phyloP scores from a whole-genome alignment of 768 basidiomycete genomes.

The Dioszegia crocea region DNA sequence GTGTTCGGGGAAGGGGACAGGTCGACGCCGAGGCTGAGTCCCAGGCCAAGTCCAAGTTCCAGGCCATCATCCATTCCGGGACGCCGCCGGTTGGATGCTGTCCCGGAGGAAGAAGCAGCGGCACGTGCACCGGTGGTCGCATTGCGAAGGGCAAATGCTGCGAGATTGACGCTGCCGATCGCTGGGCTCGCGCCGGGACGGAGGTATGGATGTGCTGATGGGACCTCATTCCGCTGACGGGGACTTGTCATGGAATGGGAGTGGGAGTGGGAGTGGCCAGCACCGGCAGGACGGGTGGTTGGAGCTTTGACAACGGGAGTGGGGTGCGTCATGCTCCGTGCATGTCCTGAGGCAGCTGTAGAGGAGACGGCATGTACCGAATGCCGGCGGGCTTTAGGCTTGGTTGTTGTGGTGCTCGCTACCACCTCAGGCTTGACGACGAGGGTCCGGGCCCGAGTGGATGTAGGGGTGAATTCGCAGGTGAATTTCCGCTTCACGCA shows the following conservation, averaged over 20 bases:
- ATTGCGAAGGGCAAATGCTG: no score
- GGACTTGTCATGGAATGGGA: neutral
- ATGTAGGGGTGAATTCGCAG: constrained; percentile 10
- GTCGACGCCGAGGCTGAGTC: neutral
- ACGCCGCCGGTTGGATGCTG: neutral
- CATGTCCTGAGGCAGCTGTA: neutral
- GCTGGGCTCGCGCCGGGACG: no score
- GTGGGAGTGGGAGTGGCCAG: neutral
- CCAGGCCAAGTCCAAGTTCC: neutral
- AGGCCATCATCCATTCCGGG: neutral
- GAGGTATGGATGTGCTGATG: no score
- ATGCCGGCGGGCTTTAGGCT: neutral
- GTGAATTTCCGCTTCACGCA: constrained; percentile 20
- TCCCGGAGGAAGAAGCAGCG: neutral
- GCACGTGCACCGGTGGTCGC: no score
- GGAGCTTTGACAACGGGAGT: neutral
- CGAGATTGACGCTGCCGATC: no score
- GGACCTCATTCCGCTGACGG: no score
- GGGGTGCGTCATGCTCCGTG: no score
- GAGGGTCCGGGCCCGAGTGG: neutral
- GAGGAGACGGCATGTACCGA: neutral
- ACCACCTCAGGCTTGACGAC: neutral
- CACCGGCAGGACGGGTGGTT: neutral
- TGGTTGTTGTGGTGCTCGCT: neutral
- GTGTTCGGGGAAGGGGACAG: neutral